Evolutionary conservation across 768 basidiomycete genomes (phyloP).

Genomic region (Pleurotus citrinopileatus): DNA sequence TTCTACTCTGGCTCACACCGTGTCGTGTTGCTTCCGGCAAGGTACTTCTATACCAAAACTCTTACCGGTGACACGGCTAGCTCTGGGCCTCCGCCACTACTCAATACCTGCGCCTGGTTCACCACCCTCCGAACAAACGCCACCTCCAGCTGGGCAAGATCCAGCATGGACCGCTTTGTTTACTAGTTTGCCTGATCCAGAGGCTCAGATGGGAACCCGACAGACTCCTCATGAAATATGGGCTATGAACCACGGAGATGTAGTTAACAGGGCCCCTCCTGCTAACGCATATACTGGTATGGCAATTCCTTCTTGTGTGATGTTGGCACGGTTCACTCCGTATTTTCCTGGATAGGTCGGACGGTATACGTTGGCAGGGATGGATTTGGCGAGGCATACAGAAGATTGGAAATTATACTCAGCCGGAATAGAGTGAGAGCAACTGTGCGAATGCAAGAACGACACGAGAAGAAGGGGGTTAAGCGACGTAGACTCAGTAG

Average conservation of each 20-base stretch:
- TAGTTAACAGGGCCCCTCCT: slow-evolving; percentile 26
- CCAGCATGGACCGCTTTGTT: not conserved
- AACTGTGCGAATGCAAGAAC: slow-evolving; percentile 45
- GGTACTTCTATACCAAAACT: not conserved
- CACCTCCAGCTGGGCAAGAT: not conserved
- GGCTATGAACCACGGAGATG: slow-evolving; percentile 26
- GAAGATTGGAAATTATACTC: slow-evolving; percentile 48
- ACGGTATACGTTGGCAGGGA: slow-evolving; percentile 45
- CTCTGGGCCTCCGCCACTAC: not conserved
- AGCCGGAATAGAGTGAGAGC: slow-evolving; percentile 50
- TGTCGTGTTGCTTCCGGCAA: not conserved
- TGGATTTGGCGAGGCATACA: slow-evolving; percentile 46
- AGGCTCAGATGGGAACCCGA: not conserved
- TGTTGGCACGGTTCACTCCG: slow-evolving; percentile 1
- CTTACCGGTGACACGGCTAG: not conserved
- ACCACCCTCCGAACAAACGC: not conserved
- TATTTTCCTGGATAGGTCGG: slow-evolving; percentile 50
- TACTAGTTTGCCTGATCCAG: not conserved
- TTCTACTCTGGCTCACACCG: not conserved
- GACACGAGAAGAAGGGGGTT: slow-evolving; percentile 83
- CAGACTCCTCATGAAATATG: slow-evolving; percentile 37
- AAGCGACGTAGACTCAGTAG: slow-evolving; percentile 74
- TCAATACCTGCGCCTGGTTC: not conserved
- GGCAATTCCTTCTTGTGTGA: slow-evolving; percentile 13
- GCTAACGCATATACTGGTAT: slow-evolving; percentile 57